Base-by-base conservation (phyloP, 768 basidiomycete species). In the Kwoniella sp. region DNA sequence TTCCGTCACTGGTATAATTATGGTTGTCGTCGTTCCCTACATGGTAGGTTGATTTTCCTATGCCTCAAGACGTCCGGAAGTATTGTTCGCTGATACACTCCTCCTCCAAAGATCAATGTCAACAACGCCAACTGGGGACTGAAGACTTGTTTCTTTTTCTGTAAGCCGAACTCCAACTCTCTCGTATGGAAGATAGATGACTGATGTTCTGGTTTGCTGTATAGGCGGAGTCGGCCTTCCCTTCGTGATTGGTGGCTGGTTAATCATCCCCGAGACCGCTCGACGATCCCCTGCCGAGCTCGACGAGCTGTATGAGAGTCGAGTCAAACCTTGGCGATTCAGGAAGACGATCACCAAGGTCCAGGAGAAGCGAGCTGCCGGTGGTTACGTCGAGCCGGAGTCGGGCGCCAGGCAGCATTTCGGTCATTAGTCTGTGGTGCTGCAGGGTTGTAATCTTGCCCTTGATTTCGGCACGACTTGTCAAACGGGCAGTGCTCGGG, bases 281-380 rank as follows among this genome's bases (percentile, higher is more conserved):
- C 62, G 60, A 55, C 52, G 73, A 33, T 68, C 70, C 24, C 57
- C 70, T 1, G 73, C 68, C 13, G 70, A 74, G 57, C 63, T 74
- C 15, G 70, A 74, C 48, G 73, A 74, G 59, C 64, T 74, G 63
- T 74, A 71, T 58, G 62, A 60, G 44, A 71, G 68, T 40, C 67
- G 69, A 50, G 50, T 74, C 58, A 60, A 63, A 44, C 69, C 72
- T 27, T 71, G 72, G 72, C 54, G 67, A 65, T 72, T 63, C 33
- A 55, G 61, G 27, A 48, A 30, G 22, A 54, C 37, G 29, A 54
- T 56, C 33, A 56, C 54, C n/a, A 49, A 63, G 40, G 55, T 49
- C 15, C 61, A 63, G 55, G 52, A 54, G 53, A 49, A 62, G 26
- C 33, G 60, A 24, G 60, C 24, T 6, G 44, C 40, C 27, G 26